Base-by-base conservation (phyloP, 169 alveolate genomes). In the Theileria equi region DNA sequence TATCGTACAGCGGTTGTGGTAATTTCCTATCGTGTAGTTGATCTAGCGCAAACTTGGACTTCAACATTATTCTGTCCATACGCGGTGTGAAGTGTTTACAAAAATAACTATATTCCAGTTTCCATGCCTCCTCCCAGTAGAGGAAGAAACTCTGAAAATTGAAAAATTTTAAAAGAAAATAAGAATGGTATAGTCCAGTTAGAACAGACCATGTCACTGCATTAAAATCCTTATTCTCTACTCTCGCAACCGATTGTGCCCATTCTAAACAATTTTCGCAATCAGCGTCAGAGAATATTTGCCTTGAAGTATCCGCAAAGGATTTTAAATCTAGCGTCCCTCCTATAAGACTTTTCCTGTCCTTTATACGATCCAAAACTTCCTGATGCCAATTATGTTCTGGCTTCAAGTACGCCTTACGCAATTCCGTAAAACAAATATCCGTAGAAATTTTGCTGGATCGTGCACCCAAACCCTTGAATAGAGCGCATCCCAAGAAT, bases 71-170 rank as follows among this genome's bases (percentile, higher is more conserved):
- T 17, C 31, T 34, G 10, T 13, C 19, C 25, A 74, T 1, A 0
- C 10, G 19, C 11, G 34, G 34, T 0, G 13, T 19, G n/a, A 74
- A n/a, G 5, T 21, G 5, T 17, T 32, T 53, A 21, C 45, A 4
- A 57, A 47, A 64, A 29, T 54, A 13, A 13, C 21, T 36, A 16
- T 2, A 54, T 40, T 74, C 84, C 49, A 52, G 36, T 8, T 4
- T 29, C 84, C 84, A 74, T 21, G 23, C 23, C 29, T 5, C 1
- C 21, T 74, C 84, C 84, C 84, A 74, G 23, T 3, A 19, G 10
- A 6, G 7, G 16, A 64, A 49, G 79, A 40, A 64, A 36, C 1
- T 5, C 41, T 54, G 64, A 17, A 63, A 23, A 25, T 17, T 34
- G 1, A 19, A n/a, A 48, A 21, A 53, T n/a, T n/a, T n/a, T n/a